A percentile compares a stretch with the other conserved stretches of the same genome.
These are phyloP conservation scores for Daldinia bambusicola DNA, from an alignment of 495 filamentous ascomycete species.

Conservation along the genomic window DNA sequence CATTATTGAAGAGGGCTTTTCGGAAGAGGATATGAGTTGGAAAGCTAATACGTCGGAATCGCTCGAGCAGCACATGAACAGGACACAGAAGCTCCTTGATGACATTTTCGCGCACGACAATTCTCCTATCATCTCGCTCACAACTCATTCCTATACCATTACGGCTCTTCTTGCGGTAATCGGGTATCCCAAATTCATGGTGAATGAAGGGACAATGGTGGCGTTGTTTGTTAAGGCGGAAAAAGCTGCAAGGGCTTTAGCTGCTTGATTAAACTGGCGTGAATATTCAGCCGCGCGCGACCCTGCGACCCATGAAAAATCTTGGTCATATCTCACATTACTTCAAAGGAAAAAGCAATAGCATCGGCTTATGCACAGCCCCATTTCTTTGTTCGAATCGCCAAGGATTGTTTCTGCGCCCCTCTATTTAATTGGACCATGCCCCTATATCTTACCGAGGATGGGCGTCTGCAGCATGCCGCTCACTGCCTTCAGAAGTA, in stretches of 20 bases:
- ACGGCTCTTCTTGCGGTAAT: conserved; percentile 32
- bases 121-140: conserved; percentile 5
- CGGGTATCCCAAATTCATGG: conserved; percentile 36
- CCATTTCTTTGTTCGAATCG: neutral
- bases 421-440: neutral
- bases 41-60: conserved; percentile 47
- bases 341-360: neutral
- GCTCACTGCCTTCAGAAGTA: neutral
- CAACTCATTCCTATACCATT: conserved; percentile 38
- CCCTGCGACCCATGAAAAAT: neutral
- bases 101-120: conserved; percentile 45
- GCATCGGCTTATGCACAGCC: neutral
- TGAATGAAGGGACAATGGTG: conserved; percentile 43
- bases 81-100: conserved; percentile 41
- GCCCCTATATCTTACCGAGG: neutral
- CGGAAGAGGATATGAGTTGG: conserved; percentile 71
- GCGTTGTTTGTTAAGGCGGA: conserved; percentile 47
- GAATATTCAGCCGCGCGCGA: neutral
- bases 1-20: conserved; percentile 70
- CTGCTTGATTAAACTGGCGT: neutral
- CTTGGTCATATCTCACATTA: neutral
- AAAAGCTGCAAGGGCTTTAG: conserved; percentile 2
- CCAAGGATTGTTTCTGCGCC: neutral
- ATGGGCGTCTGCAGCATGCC: neutral
- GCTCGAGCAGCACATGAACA: conserved; percentile 39